Conservation (phyloP, 306 rosid genomes). For the Crotalaria pallida region DNA sequence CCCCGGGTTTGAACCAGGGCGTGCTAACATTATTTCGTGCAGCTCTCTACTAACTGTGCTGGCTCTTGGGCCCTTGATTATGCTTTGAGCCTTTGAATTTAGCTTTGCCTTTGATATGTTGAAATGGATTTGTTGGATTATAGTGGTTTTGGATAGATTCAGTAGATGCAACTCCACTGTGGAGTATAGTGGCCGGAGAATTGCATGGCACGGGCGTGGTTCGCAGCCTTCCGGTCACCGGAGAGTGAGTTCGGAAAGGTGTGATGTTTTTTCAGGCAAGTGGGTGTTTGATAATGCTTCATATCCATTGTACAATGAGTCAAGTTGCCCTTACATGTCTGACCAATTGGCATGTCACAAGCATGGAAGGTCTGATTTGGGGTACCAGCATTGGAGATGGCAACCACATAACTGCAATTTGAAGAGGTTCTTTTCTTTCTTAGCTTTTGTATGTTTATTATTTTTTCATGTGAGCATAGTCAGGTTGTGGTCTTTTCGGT, state of each 20-base stretch:
- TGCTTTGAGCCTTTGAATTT: slow-evolving; percentile 18
- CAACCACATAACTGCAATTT: slow-evolving; percentile 90
- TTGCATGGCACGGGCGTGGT: slow-evolving; percentile 37
- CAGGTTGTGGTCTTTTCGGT: neutral
- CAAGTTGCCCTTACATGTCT: slow-evolving; percentile 89
- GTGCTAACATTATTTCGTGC: too few species aligned
- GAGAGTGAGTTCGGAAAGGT: slow-evolving; percentile 43
- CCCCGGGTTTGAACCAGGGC: too few species aligned
- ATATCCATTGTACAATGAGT: slow-evolving; percentile 68
- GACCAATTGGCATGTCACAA: slow-evolving; percentile 95
- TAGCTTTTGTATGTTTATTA: neutral
- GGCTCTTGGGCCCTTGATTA: too few species aligned
- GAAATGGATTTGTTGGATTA: slow-evolving; percentile 30
- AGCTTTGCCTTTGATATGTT: slow-evolving; percentile 19
- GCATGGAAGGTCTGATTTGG: slow-evolving; percentile 88
- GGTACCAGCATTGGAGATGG: slow-evolving; percentile 89
- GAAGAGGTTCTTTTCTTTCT: slow-evolving; percentile 51
- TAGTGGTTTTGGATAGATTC: slow-evolving; percentile 79
- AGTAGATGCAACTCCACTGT: slow-evolving; percentile 77
- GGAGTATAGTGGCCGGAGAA: slow-evolving; percentile 70
- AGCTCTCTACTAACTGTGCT: too few species aligned
- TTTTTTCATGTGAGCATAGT: neutral
- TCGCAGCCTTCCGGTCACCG: slow-evolving; percentile 19
- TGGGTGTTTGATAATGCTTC: slow-evolving; percentile 86
- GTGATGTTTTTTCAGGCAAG: slow-evolving; percentile 79